phyloP scores from a whole-genome alignment of 1,284 basidiomycete species.

The Thecaphora frezii region DNA sequence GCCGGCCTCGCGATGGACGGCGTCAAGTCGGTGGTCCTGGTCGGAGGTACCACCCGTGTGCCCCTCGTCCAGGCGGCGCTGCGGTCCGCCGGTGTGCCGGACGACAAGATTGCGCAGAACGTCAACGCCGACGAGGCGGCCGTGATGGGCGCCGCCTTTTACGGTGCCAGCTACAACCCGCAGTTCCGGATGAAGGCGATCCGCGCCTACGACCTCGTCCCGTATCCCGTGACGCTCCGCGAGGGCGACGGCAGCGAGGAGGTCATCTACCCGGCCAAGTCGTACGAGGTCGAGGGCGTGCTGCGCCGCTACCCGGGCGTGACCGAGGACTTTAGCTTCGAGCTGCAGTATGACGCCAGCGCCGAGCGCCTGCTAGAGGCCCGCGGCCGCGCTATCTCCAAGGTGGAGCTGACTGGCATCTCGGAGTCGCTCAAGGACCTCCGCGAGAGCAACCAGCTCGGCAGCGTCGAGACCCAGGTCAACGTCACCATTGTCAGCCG shows the following conservation, averaged over 20 bases:
- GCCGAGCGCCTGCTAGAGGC: constrained; percentile 22
- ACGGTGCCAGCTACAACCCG: constrained; percentile 83
- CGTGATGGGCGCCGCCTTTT: constrained; percentile 85
- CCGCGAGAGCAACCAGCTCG: constrained; percentile 39
- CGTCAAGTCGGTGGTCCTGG: constrained; percentile 84
- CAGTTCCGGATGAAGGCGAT: constrained; percentile 96
- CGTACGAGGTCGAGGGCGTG: constrained; percentile 26
- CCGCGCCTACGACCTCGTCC: constrained; percentile 70
- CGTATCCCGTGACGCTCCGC: constrained; percentile 46
- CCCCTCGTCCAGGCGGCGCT: constrained; percentile 79
- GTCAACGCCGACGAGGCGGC: constrained; percentile 97
- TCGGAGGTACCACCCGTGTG: constrained; percentile 84
- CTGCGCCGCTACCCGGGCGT: constrained; percentile 33
- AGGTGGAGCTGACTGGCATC: constrained; percentile 45
- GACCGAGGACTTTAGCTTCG: constrained; percentile 45
- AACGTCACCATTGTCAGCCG: constrained; percentile 46
- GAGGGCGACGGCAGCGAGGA: constrained; percentile 36
- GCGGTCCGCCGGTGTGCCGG: constrained; percentile 49
- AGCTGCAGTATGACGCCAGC: constrained; percentile 38
- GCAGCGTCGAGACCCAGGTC: constrained; percentile 44
- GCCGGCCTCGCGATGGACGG: constrained; percentile 73
- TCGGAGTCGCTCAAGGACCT: constrained; percentile 39
- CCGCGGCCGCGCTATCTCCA: constrained; percentile 23
- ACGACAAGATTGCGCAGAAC: constrained; percentile 65
- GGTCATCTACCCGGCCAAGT: constrained; percentile 41